Conservation (phyloP, 345 rosid genomes). For the Iberis pinnata region DNA sequence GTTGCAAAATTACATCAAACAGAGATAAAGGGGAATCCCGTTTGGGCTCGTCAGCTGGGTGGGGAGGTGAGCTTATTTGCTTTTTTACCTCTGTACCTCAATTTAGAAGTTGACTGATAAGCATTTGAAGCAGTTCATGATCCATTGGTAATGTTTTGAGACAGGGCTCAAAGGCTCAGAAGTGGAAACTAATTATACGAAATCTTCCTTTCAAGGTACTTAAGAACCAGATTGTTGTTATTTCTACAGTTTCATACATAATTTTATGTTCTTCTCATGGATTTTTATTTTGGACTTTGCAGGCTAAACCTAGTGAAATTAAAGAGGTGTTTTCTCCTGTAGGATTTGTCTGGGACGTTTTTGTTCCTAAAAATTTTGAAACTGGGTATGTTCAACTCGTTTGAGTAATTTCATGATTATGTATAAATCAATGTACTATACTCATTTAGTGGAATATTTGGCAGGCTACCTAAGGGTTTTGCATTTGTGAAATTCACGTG, state of each 20-base stretch:
- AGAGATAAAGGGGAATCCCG: slow-evolving; percentile 48
- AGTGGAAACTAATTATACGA: slow-evolving; percentile 89
- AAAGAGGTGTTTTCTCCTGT: slow-evolving; percentile 56
- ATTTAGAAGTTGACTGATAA: slow-evolving; percentile 3
- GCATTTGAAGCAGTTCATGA: slow-evolving; percentile 11
- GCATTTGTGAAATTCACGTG: slow-evolving; percentile 90
- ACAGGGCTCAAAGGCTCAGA: slow-evolving; percentile 93
- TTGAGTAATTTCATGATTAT: slow-evolving; percentile 8
- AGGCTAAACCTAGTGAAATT: slow-evolving; percentile 63
- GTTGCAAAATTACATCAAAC: slow-evolving; percentile 61
- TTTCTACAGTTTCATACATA: slow-evolving; percentile 5
- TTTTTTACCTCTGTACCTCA: neutral
- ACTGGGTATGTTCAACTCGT: slow-evolving; percentile 51
- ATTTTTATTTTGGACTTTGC: slow-evolving; percentile 25
- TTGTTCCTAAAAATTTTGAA: slow-evolving; percentile 61
- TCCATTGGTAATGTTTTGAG: slow-evolving; percentile 16
- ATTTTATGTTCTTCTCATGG: slow-evolving; percentile 10
- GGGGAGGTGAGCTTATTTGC: slow-evolving; percentile 65
- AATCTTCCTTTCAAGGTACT: slow-evolving; percentile 88
- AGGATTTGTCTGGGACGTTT: slow-evolving; percentile 92
- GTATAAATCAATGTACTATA: neutral
- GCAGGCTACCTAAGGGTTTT: slow-evolving; percentile 85
- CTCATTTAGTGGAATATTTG: slow-evolving; percentile 24
- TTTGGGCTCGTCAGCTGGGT: slow-evolving; percentile 98
- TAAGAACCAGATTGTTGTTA: slow-evolving; percentile 8